phyloP scores from a whole-genome alignment of 495 filamentous ascomycete species.

The Lasiosphaeria ovina region DNA sequence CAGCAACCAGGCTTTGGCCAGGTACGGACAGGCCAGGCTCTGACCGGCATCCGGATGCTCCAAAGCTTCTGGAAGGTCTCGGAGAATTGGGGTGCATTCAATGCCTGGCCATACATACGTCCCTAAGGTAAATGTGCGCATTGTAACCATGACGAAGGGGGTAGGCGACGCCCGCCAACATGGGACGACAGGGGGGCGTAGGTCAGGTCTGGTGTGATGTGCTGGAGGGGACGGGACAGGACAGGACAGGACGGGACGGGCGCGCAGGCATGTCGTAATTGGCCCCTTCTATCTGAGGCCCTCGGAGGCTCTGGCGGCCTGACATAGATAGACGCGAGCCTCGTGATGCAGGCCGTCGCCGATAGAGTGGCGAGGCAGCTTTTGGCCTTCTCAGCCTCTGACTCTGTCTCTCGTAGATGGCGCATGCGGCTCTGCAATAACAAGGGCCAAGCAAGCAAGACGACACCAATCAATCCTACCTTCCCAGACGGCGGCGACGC shows the following conservation, averaged over 20 bases:
- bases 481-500: slow-evolving; percentile 7
- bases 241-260: not conserved
- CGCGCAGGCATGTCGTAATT: slow-evolving; percentile 15
- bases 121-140: slow-evolving; percentile 3
- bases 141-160: slow-evolving; percentile 7
- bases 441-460: not conserved
- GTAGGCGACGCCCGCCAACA: slow-evolving; percentile 8
- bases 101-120: slow-evolving; percentile 10
- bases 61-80: slow-evolving; percentile 24
- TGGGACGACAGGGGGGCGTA: slow-evolving; percentile 15
- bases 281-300: slow-evolving; percentile 17
- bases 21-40: slow-evolving; percentile 12
- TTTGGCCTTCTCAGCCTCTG: not conserved
- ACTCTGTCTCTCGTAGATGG: not conserved
- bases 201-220: not conserved
- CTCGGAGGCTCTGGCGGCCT: not conserved
- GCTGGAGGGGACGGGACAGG: slow-evolving; percentile 13
- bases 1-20: slow-evolving; percentile 10
- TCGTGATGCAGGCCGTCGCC: not conserved
- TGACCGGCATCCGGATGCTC: slow-evolving; percentile 23
- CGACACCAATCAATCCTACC: slow-evolving; percentile 2
- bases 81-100: slow-evolving; percentile 12
- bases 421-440: not conserved
- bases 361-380: not conserved
- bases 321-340: slow-evolving; percentile 2